Evolutionary conservation across 2,329 filamentous ascomycete species (phyloP), one percentile per base, ranked within the genome.

Genomic region (Xylariaceae sp.): DNA sequence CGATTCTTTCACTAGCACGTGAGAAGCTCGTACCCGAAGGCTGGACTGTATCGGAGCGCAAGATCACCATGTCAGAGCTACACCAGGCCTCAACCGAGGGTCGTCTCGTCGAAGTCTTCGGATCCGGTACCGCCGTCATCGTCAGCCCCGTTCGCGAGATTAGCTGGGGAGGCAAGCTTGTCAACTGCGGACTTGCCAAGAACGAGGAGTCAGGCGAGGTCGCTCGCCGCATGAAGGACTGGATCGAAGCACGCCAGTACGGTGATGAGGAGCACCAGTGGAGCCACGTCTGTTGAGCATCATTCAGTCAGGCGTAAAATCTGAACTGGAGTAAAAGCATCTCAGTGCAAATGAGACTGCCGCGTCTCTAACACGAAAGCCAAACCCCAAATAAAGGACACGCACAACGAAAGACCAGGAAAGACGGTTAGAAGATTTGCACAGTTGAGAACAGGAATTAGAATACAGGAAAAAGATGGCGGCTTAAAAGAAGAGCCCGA

Each of bases 221-320:
- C 66, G 87, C 94, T 7, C 75, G 84, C 65, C 83, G 82, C 72
- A 91, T 99, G 86, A 95, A 96, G 83, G 83, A 87, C 66, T 99
- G 94, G 94, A 96, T 99, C 60, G 91, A 95, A 76, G 86, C 77
- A 31, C 91, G 95, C 64, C 92, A 97, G 76, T 96, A 97, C 70
- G 94, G 94, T 60, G 91, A 96, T 61, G 88, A 92, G 73, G 83
- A 89, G 70, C 90, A 96, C 71, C 80, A 86, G 62, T 99, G 94
- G 94, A 96, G 91, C 79, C 86, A 85, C 65, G 63, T 76, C 53
- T 73, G 74, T 67, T 68, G 12, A 45, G 42, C 29, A n/a, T 11
- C 35, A 19, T 19, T 19, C 19, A 19, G 19, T 19, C 19, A 19
- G 19, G 19, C 19, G 19, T 19, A 19, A 19, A 19, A 19, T 19